These are phyloP conservation scores for Aspergillus sp. DNA, from an alignment of 2,329 filamentous ascomycete species.

Conservation along the genomic window DNA sequence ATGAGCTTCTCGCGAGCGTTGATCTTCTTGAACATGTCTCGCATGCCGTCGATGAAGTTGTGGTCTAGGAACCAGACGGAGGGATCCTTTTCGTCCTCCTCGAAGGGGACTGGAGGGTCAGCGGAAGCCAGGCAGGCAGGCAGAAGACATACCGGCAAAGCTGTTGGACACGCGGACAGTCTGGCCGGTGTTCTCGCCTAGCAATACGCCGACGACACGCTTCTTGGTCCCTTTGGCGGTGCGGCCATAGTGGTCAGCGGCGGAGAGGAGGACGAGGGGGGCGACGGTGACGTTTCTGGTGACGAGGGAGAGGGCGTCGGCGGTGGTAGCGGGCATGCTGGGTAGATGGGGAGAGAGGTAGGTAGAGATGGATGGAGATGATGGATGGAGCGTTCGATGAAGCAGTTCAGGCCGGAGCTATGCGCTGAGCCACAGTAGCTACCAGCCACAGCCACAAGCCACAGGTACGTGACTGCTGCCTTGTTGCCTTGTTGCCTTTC, in stretches of 20 bases:
- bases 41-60: conserved; percentile 99
- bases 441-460: no score
- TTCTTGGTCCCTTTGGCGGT: conserved; percentile 79
- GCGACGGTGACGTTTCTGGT: conserved; percentile 93
- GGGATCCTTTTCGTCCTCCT: conserved; percentile 97
- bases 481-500: no score
- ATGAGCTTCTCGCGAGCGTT: conserved; percentile 98
- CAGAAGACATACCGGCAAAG: conserved; percentile 67
- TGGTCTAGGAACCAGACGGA: conserved; percentile 99
- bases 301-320: conserved; percentile 90
- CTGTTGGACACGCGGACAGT: conserved; percentile 97
- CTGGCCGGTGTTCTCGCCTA: conserved; percentile 93
- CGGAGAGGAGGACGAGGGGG: conserved; percentile 92
- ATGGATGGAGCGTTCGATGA: no score
- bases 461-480: no score
- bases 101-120: conserved; percentile 69
- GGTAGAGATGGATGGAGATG: no score
- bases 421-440: no score
- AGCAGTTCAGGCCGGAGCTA: no score
- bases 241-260: conserved; percentile 96
- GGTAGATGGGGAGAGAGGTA: conserved; percentile 3
- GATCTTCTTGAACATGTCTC: conserved; percentile 99
- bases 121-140: conserved; percentile 4
- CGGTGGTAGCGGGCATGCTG: conserved; percentile 89
- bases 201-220: conserved; percentile 85